Evolutionary conservation across 2,329 filamentous ascomycete species (phyloP).

Genomic region (Myriosclerotinia scirpicola): DNA sequence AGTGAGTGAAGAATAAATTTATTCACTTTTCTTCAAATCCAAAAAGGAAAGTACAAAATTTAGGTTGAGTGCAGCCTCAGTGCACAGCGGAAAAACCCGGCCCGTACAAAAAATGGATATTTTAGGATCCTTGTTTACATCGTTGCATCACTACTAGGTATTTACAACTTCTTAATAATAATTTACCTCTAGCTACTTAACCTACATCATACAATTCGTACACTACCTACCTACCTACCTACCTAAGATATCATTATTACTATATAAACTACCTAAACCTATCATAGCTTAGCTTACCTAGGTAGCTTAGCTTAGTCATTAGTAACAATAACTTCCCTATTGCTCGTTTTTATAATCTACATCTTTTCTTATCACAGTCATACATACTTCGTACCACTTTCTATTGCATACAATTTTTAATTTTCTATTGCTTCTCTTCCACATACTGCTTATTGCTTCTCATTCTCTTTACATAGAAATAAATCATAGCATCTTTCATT

Average conservation of each 20-base stretch:
- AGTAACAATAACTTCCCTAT: no score
- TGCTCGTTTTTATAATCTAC: no score
- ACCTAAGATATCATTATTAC: no score
- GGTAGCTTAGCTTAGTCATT: no score
- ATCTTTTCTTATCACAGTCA: no score
- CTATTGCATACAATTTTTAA: no score
- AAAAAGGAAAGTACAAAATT: slow-evolving; percentile 18
- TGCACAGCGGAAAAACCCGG: slow-evolving; percentile 18
- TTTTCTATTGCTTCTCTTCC: slow-evolving; percentile 3
- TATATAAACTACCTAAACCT: no score
- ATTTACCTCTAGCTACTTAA: no score
- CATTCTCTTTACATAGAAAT: background rate
- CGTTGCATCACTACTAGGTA: background rate
- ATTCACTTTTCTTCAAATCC: slow-evolving; percentile 13
- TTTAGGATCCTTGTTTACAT: slow-evolving; percentile 19
- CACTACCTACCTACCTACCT: no score
- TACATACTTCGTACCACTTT: no score
- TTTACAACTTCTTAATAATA: background rate
- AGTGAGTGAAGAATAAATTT: slow-evolving; percentile 20
- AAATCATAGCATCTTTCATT: background rate
- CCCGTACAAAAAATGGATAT: background rate
- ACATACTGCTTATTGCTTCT: background rate
- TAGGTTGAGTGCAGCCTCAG: background rate
- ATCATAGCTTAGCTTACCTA: no score
- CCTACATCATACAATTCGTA: no score